phyloP scores from a whole-genome alignment of 139 green algal genomes.

The Tetraselmis striata region DNA sequence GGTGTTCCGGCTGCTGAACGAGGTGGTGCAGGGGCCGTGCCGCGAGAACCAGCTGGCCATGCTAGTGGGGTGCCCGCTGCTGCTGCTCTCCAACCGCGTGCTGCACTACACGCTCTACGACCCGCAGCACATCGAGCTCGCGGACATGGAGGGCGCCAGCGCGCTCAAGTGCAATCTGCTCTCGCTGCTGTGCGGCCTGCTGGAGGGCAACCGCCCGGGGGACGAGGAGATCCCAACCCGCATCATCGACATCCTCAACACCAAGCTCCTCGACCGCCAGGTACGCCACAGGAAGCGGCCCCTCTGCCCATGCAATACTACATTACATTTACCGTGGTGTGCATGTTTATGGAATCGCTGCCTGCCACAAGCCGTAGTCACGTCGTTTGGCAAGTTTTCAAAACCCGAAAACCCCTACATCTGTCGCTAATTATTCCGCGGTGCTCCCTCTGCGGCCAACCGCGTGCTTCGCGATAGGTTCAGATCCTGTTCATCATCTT shows the following conservation, averaged over 20 bases:
- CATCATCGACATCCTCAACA: slow-evolving; percentile 23
- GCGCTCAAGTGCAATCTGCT: slow-evolving; percentile 9
- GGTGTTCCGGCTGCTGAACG: slow-evolving; percentile 23
- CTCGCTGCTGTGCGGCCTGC: slow-evolving; percentile 11
- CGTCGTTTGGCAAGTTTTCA: too few relatives aligned
- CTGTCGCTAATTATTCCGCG: too few relatives aligned
- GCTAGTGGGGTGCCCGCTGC: slow-evolving; percentile 11
- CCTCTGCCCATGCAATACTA: too few relatives aligned
- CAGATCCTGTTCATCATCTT: not conserved
- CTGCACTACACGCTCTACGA: slow-evolving; percentile 24
- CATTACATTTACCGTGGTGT: too few relatives aligned
- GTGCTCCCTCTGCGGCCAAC: too few relatives aligned
- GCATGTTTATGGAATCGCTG: too few relatives aligned
- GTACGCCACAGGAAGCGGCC: too few relatives aligned
- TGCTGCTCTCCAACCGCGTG: slow-evolving; percentile 25
- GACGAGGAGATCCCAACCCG: slow-evolving; percentile 6
- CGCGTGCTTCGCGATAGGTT: not conserved
- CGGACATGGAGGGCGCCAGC: not conserved
- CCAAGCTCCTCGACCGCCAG: slow-evolving; percentile 19
- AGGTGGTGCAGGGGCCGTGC: slow-evolving; percentile 32
- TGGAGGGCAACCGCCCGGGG: slow-evolving; percentile 8
- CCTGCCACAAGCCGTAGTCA: too few relatives aligned
- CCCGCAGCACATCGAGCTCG: not conserved
- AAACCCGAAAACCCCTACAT: too few relatives aligned
- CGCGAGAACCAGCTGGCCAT: slow-evolving; percentile 18